These are phyloP conservation scores for Beauveria sp. DNA, from an alignment of 2,329 filamentous ascomycete species.

Conservation along the genomic window DNA sequence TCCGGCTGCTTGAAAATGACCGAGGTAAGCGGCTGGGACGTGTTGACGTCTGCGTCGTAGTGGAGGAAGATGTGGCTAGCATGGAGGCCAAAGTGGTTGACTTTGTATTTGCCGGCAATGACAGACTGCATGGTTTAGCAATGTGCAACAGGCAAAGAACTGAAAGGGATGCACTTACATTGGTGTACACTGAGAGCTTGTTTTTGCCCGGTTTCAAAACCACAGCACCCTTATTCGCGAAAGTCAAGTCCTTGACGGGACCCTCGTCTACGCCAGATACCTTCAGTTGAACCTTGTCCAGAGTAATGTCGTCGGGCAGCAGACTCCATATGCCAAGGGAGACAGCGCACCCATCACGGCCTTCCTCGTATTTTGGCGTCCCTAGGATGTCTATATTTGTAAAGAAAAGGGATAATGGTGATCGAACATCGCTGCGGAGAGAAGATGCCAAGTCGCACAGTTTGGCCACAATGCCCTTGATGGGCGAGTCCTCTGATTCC, in stretches of 20 bases:
- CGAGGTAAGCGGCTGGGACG: slow-evolving; percentile 36
- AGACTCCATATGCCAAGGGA: slow-evolving; percentile 62
- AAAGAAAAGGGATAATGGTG: slow-evolving; percentile 69
- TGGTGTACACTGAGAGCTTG: slow-evolving; percentile 27
- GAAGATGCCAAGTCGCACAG: slow-evolving; percentile 37
- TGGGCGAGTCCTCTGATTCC: slow-evolving; percentile 25
- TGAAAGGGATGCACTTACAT: slow-evolving; percentile 20
- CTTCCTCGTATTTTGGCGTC: slow-evolving; percentile 59
- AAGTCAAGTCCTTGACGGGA: slow-evolving; percentile 50
- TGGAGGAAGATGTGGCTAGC: slow-evolving; percentile 57
- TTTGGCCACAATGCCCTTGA: slow-evolving; percentile 41
- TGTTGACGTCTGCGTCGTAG: slow-evolving; percentile 52
- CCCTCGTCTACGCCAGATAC: slow-evolving; percentile 49
- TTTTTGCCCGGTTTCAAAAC: slow-evolving; percentile 42
- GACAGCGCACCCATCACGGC: slow-evolving; percentile 68
- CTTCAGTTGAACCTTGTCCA: slow-evolving; percentile 58
- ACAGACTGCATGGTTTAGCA: slow-evolving; percentile 42
- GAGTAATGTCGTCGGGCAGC: slow-evolving; percentile 59
- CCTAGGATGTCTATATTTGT: slow-evolving; percentile 59
- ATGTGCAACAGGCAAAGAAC: not conserved
- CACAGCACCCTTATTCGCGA: slow-evolving; percentile 21
- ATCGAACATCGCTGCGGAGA: slow-evolving; percentile 50
- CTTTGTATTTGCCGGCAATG: slow-evolving; percentile 65
- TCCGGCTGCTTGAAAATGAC: slow-evolving; percentile 51
- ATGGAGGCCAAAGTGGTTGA: slow-evolving; percentile 62